phyloP scores from a whole-genome alignment of 495 filamentous ascomycete species.

The Talaromyces borbonicus region DNA sequence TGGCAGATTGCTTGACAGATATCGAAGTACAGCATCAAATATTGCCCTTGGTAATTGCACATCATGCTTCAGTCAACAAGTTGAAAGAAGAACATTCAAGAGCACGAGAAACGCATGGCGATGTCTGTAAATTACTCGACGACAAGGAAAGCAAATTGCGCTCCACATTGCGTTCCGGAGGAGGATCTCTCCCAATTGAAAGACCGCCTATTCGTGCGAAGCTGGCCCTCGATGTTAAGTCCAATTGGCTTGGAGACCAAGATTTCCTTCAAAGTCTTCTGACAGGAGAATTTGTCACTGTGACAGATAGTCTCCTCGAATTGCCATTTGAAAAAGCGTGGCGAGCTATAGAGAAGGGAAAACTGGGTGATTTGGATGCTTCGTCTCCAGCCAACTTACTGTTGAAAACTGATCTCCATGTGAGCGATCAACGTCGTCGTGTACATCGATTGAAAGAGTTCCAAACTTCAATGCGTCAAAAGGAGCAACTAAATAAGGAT shows the following conservation, averaged over 20 bases:
- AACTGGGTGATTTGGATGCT: slow-evolving; percentile 39
- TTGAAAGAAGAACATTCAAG: slow-evolving; percentile 29
- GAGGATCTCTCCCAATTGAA: slow-evolving; percentile 14
- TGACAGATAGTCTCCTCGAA: slow-evolving; percentile 53
- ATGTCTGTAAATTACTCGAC: slow-evolving; percentile 51
- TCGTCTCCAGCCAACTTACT: slow-evolving; percentile 29
- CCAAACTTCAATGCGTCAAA: slow-evolving; percentile 28
- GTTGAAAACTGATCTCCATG: slow-evolving; percentile 51
- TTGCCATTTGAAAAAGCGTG: slow-evolving; percentile 58
- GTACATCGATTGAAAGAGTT: slow-evolving; percentile 67
- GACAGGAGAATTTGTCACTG: slow-evolving; percentile 48
- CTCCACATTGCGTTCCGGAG: slow-evolving; percentile 12
- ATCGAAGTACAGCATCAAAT: slow-evolving; percentile 49
- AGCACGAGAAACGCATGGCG: slow-evolving; percentile 41
- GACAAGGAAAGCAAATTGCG: slow-evolving; percentile 38
- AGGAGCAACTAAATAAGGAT: slow-evolving; percentile 11
- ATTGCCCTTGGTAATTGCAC: slow-evolving; percentile 58
- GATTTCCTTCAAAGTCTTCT: slow-evolving; percentile 59
- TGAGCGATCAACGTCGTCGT: slow-evolving; percentile 51
- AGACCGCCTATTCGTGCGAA: slow-evolving; percentile 25
- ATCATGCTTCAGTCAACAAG: slow-evolving; percentile 52
- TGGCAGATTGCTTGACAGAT: slow-evolving; percentile 46
- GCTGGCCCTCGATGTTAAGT: slow-evolving; percentile 42
- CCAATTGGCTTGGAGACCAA: slow-evolving; percentile 66
- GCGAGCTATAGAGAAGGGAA: slow-evolving; percentile 46